Evolutionary conservation across 1,284 basidiomycete genomes (phyloP).

Genomic region (Ceraceosorus guamensis): DNA sequence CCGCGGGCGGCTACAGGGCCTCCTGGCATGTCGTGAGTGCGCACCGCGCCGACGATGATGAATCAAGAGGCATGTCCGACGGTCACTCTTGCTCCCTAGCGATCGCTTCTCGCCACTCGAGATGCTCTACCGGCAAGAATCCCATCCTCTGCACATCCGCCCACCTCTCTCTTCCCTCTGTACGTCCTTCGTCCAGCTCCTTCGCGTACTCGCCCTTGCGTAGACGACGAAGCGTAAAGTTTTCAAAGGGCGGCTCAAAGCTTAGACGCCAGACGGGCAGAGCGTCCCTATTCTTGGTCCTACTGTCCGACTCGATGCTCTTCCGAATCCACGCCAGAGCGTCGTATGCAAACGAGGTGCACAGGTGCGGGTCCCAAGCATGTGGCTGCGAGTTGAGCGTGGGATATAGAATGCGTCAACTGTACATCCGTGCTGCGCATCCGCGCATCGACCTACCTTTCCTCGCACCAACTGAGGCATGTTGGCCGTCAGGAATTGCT

Average conservation of each 20-base stretch:
- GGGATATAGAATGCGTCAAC: not conserved
- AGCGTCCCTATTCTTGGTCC: not conserved
- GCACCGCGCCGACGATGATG: too few species aligned
- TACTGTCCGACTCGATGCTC: not conserved
- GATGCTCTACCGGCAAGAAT: too few species aligned
- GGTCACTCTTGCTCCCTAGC: too few species aligned
- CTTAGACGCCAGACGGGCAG: not conserved
- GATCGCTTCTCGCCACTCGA: too few species aligned
- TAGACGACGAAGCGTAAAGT: not conserved
- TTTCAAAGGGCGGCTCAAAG: not conserved
- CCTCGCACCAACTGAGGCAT: conserved; percentile 43
- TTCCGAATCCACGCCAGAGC: not conserved
- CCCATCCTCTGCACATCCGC: too few species aligned
- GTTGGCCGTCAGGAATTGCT: conserved; percentile 47
- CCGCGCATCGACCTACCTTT: not conserved
- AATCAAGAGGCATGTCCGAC: too few species aligned
- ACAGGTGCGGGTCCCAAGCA: not conserved
- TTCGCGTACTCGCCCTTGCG: too few species aligned
- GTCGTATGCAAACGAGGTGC: not conserved
- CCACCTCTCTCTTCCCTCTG: too few species aligned
- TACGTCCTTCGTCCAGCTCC: too few species aligned
- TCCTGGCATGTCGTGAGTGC: too few species aligned
- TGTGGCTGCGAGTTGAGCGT: not conserved
- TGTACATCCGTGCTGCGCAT: not conserved
- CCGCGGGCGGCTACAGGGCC: too few species aligned